Evolutionary conservation across 768 basidiomycete species (phyloP).

Genomic region (Aureoboletus auriporus): DNA sequence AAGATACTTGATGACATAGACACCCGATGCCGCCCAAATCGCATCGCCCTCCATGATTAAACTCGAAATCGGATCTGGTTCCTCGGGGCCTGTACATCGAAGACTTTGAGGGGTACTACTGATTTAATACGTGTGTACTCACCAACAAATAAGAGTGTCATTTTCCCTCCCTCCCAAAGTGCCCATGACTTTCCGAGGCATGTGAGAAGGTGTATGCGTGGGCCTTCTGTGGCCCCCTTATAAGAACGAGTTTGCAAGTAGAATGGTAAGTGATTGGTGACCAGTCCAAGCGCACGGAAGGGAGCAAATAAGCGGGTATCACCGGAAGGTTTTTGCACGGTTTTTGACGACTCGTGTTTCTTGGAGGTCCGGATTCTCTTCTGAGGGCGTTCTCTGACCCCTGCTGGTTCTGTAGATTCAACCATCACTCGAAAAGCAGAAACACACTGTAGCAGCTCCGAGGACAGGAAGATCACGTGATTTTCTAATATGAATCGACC

Average conservation of each 20-base stretch:
- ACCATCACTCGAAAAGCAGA: conserved; percentile 14
- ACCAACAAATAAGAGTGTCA: conserved; percentile 93
- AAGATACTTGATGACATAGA: conserved; percentile 67
- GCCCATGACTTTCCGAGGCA: conserved; percentile 91
- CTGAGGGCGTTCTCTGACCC: conserved; percentile 18
- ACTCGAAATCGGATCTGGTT: conserved; percentile 64
- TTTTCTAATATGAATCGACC: no score
- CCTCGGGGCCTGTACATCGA: conserved; percentile 68
- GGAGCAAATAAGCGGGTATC: conserved; percentile 72
- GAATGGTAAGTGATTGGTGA: conserved; percentile 90
- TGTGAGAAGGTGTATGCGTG: conserved; percentile 78
- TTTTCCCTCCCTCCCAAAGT: conserved; percentile 93
- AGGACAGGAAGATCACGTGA: conserved; percentile 10
- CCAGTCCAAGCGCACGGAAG: conserved; percentile 91
- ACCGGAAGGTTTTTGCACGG: conserved; percentile 4
- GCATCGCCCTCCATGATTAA: conserved; percentile 82
- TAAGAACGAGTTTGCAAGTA: conserved; percentile 79
- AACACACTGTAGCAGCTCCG: neutral
- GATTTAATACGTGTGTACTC: conserved; percentile 28
- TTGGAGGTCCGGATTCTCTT: conserved; percentile 20
- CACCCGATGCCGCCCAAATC: conserved; percentile 77
- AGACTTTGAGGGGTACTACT: neutral
- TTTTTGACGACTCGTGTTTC: conserved; percentile 2
- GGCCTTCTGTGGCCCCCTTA: conserved; percentile 82
- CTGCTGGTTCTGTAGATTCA: conserved; percentile 12